Conservation (phyloP, 2,329 filamentous ascomycete genomes). For the Colletotrichum sp. region DNA sequence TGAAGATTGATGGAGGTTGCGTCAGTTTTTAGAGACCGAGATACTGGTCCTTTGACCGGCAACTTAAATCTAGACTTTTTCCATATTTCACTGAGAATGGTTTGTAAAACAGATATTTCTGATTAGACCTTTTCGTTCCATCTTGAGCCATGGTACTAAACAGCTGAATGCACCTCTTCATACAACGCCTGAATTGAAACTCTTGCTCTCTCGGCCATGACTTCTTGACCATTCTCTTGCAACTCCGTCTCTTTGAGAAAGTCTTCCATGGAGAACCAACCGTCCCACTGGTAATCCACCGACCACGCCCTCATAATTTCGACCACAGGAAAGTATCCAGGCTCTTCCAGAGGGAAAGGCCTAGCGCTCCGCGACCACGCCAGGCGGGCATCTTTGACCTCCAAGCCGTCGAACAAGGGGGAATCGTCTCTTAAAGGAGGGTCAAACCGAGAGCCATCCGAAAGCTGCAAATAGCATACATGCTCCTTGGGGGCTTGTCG, state of each 20-base stretch:
- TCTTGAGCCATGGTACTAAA: not conserved
- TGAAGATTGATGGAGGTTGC: not conserved
- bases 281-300: not conserved
- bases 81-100: not conserved
- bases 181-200: not conserved
- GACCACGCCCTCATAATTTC: not conserved
- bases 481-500: not conserved
- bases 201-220: not conserved
- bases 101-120: accelerated
- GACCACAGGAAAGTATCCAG: not conserved
- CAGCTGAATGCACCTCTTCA: not conserved
- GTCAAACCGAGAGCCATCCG: not conserved
- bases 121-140: accelerated
- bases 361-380: not conserved
- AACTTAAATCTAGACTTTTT: accelerated
- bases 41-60: not conserved
- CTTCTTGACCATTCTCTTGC: not conserved
- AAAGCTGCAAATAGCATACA: not conserved
- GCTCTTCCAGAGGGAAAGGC: not conserved
- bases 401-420: not conserved
- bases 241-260: not conserved
- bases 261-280: not conserved
- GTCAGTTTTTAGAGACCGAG: not conserved
- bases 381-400: not conserved
- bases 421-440: not conserved